phyloP scores from a whole-genome alignment of 2,329 filamentous ascomycete species.

The Hirsutella thompsonii region DNA sequence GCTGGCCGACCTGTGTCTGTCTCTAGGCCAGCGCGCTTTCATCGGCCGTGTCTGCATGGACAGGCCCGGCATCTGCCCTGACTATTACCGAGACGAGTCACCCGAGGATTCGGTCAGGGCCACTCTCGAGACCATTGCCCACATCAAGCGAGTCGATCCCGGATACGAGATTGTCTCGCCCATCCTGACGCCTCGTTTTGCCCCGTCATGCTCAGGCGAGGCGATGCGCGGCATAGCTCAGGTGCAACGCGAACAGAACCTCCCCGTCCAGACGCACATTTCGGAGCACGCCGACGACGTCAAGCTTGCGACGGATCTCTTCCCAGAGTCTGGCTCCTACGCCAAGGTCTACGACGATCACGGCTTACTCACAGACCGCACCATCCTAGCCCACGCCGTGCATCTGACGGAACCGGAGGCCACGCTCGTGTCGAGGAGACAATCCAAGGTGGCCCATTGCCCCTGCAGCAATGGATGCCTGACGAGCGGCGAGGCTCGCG shows the following conservation, averaged over 20 bases:
- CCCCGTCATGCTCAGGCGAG: slow-evolving; percentile 44
- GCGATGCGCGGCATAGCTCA: slow-evolving; percentile 51
- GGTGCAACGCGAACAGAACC: slow-evolving; percentile 46
- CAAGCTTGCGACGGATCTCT: slow-evolving; percentile 54
- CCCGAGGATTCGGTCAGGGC: slow-evolving; percentile 41
- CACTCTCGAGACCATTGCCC: slow-evolving; percentile 46
- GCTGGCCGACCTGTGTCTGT: slow-evolving; percentile 71
- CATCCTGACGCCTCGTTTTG: slow-evolving; percentile 66
- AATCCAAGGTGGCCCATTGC: slow-evolving; percentile 68
- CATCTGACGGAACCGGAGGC: slow-evolving; percentile 60
- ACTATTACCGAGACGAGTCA: slow-evolving; percentile 67
- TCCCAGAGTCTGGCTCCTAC: slow-evolving; percentile 54
- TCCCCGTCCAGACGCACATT: slow-evolving; percentile 81
- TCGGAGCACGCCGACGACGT: slow-evolving; percentile 72
- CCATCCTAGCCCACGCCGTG: slow-evolving; percentile 76
- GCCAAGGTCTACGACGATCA: slow-evolving; percentile 65
- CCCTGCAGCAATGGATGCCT: slow-evolving; percentile 77
- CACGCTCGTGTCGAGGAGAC: slow-evolving; percentile 43
- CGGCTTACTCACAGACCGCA: slow-evolving; percentile 56
- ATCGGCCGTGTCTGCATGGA: slow-evolving; percentile 97
- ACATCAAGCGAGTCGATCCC: slow-evolving; percentile 59
- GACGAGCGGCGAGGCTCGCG: slow-evolving; percentile 63
- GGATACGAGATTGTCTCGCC: slow-evolving; percentile 52
- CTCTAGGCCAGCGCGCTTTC: slow-evolving; percentile 73
- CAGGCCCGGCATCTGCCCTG: slow-evolving; percentile 47